These are phyloP conservation scores for Conticribra guillardii DNA, from an alignment of 108 stramenopile species.

Conservation along the genomic window DNA sequence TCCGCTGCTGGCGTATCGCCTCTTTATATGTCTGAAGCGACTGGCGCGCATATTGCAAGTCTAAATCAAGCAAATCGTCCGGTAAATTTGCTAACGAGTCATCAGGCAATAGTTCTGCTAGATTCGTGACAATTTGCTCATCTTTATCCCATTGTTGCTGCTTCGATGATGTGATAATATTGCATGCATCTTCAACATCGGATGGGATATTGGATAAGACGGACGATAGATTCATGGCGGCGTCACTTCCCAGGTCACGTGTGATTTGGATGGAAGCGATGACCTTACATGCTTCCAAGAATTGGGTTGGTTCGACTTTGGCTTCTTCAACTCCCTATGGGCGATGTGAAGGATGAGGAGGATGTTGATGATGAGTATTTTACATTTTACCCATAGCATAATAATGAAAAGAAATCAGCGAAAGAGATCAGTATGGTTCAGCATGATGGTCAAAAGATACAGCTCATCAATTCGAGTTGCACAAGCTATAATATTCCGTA, in stretches of 20 bases:
- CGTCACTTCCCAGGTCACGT: slow-evolving; percentile 77
- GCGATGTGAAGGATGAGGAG: no score
- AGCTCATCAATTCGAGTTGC: no score
- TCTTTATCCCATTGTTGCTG: slow-evolving; percentile 19
- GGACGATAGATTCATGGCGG: slow-evolving; percentile 65
- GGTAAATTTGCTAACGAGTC: slow-evolving; percentile 59
- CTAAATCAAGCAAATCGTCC: slow-evolving; percentile 71
- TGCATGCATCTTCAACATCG: slow-evolving; percentile 57
- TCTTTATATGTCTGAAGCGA: slow-evolving; percentile 63
- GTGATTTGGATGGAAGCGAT: slow-evolving; percentile 85
- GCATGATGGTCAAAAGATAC: no score
- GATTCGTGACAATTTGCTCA: slow-evolving; percentile 3
- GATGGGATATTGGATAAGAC: slow-evolving; percentile 57
- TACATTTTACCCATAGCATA: neutral
- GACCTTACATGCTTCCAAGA: slow-evolving; percentile 76
- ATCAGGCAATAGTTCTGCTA: slow-evolving; percentile 30
- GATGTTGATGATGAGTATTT: neutral
- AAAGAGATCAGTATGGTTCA: no score
- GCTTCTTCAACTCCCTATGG: slow-evolving; percentile 59
- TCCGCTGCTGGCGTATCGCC: slow-evolving; percentile 62
- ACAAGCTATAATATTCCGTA: no score
- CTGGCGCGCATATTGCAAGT: slow-evolving; percentile 62
- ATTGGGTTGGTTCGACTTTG: slow-evolving; percentile 62
- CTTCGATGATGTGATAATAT: slow-evolving; percentile 18
- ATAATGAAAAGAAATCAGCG: no score